Evolutionary conservation across 2,329 filamentous ascomycete genomes (phyloP).

Genomic region (Grosmannia huntii): DNA sequence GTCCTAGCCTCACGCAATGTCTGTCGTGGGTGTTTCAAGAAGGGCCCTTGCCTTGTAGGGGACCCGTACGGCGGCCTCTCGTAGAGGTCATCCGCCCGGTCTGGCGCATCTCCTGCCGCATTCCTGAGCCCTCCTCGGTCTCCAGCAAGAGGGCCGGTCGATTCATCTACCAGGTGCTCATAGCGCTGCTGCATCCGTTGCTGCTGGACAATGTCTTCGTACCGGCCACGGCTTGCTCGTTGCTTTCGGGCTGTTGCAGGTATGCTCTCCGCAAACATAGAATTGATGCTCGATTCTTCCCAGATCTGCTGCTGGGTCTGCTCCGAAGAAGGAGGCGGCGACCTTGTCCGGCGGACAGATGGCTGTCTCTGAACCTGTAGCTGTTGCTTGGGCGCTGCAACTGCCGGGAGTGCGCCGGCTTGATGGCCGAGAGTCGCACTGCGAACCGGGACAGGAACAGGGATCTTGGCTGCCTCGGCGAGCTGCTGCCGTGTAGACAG

Average conservation of each 20-base stretch:
- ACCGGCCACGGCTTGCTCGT: conserved; percentile 2
- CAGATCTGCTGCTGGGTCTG: conserved; percentile 18
- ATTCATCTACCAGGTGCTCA: conserved; percentile 10
- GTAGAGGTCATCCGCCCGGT: conserved; percentile 16
- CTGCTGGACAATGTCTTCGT: conserved; percentile 12
- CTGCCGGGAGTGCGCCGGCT: conserved; percentile 4
- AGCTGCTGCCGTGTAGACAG: conserved; percentile 16
- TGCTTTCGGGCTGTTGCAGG: conserved; percentile 2
- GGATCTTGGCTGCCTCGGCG: conserved; percentile 22
- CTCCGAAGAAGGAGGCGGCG: conserved; percentile 9
- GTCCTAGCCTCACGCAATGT: conserved; percentile 25
- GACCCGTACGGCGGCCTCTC: conserved; percentile 16
- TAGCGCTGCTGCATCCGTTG: conserved; percentile 6
- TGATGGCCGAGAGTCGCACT: conserved; percentile 16
- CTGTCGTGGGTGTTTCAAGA: conserved; percentile 21
- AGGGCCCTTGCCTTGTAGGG: conserved; percentile 15
- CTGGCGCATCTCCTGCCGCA: conserved; percentile 10
- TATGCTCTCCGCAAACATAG: conserved; percentile 15
- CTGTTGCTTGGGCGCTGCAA: neutral
- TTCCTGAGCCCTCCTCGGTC: conserved; percentile 24
- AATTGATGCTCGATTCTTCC: conserved; percentile 24
- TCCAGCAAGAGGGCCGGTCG: conserved; percentile 17
- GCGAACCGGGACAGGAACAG: conserved; percentile 21
- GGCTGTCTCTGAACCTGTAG: conserved; percentile 1
- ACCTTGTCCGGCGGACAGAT: conserved; percentile 7